Evolutionary conservation across 2,329 filamentous ascomycete species (phyloP), one percentile per base, ranked within the genome.

Genomic region (Iodosphaeria phyllophila): DNA sequence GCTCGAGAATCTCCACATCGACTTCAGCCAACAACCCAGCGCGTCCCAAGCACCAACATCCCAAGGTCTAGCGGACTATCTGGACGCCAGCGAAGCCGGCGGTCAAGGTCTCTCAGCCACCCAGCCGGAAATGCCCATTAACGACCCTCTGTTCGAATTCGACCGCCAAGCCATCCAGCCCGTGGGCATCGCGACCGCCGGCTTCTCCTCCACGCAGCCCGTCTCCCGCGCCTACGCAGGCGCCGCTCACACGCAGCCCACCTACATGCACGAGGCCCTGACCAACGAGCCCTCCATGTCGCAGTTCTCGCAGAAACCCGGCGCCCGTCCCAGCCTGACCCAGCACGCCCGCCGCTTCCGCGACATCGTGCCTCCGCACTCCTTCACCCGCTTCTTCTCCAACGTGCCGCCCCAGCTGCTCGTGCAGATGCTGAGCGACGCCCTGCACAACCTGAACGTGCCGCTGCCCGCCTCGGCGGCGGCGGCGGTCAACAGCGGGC

Each of bases 321-420:
- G 73, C 5, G 73, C 92, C 0, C 80, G 84, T 1, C 54, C 92
- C 32, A 79, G 71, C 22, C 64, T 91, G 20, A 98, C 89, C 1
- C 89, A 98, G 48, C 75, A 76, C 32, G 89, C 89, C 4, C 76
- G 77, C 16, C 70, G 66, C 22, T 98, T 95, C 60, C 68, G 69
- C 34, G 89, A 98, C 46, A 91, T 98, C 38, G 70, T 93, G 21
- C 91, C 89, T 0, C 61, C 76, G 6, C 78, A 91, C 44, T 72
- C 78, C 0, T 67, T 98, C 32, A 86, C 86, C 5, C 76, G 84
- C 28, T 98, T 98, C 61, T 84, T 89, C 51, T 93, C 84, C 1
- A 67, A 74, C 24, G 72, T 86, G 40, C 67, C 80, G 2, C 58
- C 80, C 5, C 55, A 65, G 9, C 64, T 86, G 29, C 66, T 98